phyloP scores from a whole-genome alignment of 768 basidiomycete genomes.

The Termitomyces sp. region DNA sequence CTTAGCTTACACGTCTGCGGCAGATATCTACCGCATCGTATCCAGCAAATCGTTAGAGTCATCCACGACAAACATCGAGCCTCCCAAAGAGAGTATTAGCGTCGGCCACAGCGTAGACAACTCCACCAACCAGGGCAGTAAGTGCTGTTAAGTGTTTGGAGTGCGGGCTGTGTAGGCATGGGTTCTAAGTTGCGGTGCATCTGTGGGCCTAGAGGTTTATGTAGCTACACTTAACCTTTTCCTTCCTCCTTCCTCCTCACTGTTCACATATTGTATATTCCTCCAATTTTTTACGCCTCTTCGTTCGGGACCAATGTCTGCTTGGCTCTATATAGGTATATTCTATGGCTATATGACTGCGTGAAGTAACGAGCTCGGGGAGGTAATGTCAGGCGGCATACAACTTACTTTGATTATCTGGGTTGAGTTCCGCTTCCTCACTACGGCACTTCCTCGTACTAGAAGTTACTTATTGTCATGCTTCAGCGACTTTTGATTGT shows the following conservation, averaged over 20 bases:
- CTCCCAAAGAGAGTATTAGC: conserved; percentile 78
- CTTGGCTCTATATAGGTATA: neutral
- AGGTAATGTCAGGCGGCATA: neutral
- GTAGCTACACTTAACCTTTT: conserved; percentile 13
- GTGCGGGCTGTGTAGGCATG: conserved; percentile 3
- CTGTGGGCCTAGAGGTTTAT: conserved; percentile 14
- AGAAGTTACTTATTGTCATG: neutral
- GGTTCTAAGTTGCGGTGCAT: conserved; percentile 16
- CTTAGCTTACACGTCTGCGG: conserved; percentile 4
- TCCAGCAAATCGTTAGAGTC: conserved; percentile 94
- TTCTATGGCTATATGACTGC: neutral
- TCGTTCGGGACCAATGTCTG: conserved; percentile 6
- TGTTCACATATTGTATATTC: conserved; percentile 18
- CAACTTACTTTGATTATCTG: neutral
- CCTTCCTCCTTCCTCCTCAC: conserved; percentile 8
- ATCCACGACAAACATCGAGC: conserved; percentile 72
- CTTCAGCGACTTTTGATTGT: neutral
- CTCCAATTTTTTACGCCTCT: conserved; percentile 11
- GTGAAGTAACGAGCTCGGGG: neutral
- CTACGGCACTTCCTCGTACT: too few relatives aligned
- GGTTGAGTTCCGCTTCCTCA: neutral
- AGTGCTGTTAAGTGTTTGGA: conserved; percentile 49
- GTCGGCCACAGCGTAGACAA: conserved; percentile 74
- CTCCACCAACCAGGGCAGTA: conserved; percentile 47
- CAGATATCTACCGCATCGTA: conserved; percentile 97